Percentiles rank a stretch among this genome's conserved stretches.
phyloP scores from a whole-genome alignment of 495 filamentous ascomycete species.

The Aspergillus carlsbadensis region DNA sequence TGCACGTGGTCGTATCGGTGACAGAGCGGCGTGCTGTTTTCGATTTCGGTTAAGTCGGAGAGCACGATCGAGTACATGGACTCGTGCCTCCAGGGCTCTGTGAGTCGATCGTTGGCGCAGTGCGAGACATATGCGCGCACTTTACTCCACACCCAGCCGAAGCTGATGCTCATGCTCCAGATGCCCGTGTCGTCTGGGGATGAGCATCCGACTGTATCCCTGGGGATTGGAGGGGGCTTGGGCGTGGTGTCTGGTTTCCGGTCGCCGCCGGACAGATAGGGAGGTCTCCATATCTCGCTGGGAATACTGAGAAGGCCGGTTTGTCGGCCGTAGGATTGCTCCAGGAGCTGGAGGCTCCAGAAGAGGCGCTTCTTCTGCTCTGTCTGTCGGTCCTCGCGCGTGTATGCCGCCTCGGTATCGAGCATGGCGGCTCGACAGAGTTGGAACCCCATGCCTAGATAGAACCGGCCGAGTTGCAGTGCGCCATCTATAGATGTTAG shows the following conservation, averaged over 20 bases:
- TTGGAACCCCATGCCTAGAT: slow-evolving; percentile 43
- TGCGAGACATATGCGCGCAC: slow-evolving; percentile 41
- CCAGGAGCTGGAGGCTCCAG: slow-evolving; percentile 44
- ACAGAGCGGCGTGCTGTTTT: slow-evolving; percentile 44
- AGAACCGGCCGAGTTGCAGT: slow-evolving; percentile 39
- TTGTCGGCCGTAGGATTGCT: slow-evolving; percentile 43
- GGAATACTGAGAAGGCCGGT: slow-evolving; percentile 37
- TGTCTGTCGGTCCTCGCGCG: slow-evolving; percentile 23
- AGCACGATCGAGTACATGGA: slow-evolving; percentile 45
- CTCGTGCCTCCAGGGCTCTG: slow-evolving; percentile 47
- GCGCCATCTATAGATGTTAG: slow-evolving; percentile 36
- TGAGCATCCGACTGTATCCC: slow-evolving; percentile 34
- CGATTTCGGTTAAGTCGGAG: slow-evolving; percentile 44
- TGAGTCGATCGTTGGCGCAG: slow-evolving; percentile 40
- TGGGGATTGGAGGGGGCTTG: slow-evolving; percentile 36
- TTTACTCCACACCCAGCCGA: slow-evolving; percentile 47
- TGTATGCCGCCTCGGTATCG: slow-evolving; percentile 37
- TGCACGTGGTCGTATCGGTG: slow-evolving; percentile 49
- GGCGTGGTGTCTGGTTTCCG: slow-evolving; percentile 8
- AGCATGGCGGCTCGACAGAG: slow-evolving; percentile 45
- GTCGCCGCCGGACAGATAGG: slow-evolving; percentile 26
- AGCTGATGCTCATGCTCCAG: slow-evolving; percentile 42
- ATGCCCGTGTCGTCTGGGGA: slow-evolving; percentile 35
- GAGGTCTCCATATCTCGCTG: slow-evolving; percentile 32
- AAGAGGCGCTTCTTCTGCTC: slow-evolving; percentile 46